Evolutionary conservation across 78 protist species (phyloP), one percentile per base, ranked within the genome.

Genomic region (Reticulomyxa filosa): DNA sequence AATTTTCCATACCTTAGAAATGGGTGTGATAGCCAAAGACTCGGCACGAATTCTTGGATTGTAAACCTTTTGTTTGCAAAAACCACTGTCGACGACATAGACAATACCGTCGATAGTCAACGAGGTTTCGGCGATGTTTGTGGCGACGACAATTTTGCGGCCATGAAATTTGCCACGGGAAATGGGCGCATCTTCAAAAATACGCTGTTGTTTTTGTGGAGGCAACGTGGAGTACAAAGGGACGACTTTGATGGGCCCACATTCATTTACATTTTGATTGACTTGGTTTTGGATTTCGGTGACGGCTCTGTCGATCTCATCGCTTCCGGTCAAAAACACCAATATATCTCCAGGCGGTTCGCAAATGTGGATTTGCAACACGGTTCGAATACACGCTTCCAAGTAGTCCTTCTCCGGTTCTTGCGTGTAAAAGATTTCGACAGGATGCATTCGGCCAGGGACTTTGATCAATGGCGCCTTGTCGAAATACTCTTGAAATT

Each of bases 101-200:
- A 94, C 98, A 30, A 97, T 79, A 27, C 99, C 99, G 23, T 94
- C 99, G 57, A 97, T 95, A 22, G 99, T 97, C 48, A 97, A 72
- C 1, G 99, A 92, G 8, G 99, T 97, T 67, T 97, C 99, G 0
- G 99, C 99, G 27, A 97, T 90, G 80, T 94, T 93, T 23, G 99
- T 97, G 4, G 97, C 69, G 13, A 93, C 81, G 26, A 97, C 76
- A 32, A 90, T 62, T 65, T 94, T 92, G 8, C 96, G 67, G 20
- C 87, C 77, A 4, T 75, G 67, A 0, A 59, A 75, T 3, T 72
- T 79, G 20, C 78, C 83, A 6, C 75, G 73, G 11, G 3, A 4
- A 20, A 57, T 35, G 4, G 77, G 67, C 2, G 82, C 74, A 1
- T 73, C 51, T 17, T 64, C 72, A 33, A 65, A 73, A 30, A 94